Evolutionary conservation across 768 basidiomycete genomes (phyloP), one percentile per base, ranked within the genome.

Genomic region (Leccinum disarticulatum): DNA sequence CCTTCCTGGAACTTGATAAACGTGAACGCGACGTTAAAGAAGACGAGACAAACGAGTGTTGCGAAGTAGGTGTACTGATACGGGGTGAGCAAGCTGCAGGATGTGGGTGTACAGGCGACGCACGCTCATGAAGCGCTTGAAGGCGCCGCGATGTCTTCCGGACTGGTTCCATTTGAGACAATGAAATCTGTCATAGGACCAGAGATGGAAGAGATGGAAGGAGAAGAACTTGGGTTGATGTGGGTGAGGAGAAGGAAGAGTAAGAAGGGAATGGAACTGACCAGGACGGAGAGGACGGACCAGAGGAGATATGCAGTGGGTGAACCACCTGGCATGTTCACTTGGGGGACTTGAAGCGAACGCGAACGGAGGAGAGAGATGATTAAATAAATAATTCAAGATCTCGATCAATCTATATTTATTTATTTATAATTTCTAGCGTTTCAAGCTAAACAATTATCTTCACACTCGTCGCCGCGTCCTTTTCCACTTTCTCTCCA

Each of bases 61-160:
- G 77, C 81, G n/a, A 91, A 74, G 70, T 91, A 92, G n/a, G 88
- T 87, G 76, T 92, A 92, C 74, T 90, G 81, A 53, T 14, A n/a
- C 19, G 55, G 55, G 64, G 54, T 67, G 66, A 68, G 62, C 63
- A 25, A 36, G 7, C 11, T 33, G 56, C 30, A 19, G 50, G 22
- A 31, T 3, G 14, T 30, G 54, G 7, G 50, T 22, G 54, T 28
- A 11, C 4, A 47, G 33, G 4, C 28, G n/a, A 79, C 85, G 68
- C 68, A 91, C 89, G n/a, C 89, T 93, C 91, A 93, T 93, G 68
- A 93, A 81, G 54, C 92, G 81, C 75, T 89, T 92, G 82, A 93
- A 93, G 13, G 91, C 85, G 57, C 91, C 91, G 58, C 87, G 88
- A 70, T 90, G 88, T 55, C 88, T 80, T 35, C 88, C 89, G 14